These are phyloP conservation scores for Arxiozyma heterogenica DNA, from an alignment of 1,139 yeast genomes.

Conservation along the genomic window DNA sequence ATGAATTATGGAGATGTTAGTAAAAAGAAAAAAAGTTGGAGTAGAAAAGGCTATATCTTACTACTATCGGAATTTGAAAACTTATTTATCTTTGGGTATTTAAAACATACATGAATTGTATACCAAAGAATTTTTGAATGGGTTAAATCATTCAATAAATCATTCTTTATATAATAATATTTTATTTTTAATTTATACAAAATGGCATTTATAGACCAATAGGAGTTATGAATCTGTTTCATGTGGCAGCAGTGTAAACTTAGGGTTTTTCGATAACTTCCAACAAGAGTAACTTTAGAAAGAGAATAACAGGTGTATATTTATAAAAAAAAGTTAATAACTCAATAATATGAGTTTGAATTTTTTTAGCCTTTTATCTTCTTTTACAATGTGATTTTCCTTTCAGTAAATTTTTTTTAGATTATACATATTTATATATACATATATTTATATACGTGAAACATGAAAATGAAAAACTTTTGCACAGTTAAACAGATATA, in stretches of 20 bases:
- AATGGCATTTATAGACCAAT: neutral
- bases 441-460: too few relatives aligned
- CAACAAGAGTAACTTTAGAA: neutral
- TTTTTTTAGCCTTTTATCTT: neutral
- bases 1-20: neutral
- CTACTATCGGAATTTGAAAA: neutral
- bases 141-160: neutral
- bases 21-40: neutral
- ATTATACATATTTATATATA: too few relatives aligned
- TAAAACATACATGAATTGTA: constrained; percentile 3
- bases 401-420: too few relatives aligned
- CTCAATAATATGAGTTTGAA: neutral
- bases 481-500: too few relatives aligned
- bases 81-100: neutral
- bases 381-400: too few relatives aligned
- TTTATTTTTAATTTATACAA: neutral
- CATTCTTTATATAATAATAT: neutral
- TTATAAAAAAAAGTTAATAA: too few relatives aligned
- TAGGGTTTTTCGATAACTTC: neutral
- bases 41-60: too few relatives aligned
- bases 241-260: neutral
- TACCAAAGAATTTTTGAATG: neutral
- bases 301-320: neutral
- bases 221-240: neutral
- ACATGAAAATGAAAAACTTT: too few relatives aligned